Percentiles rank a stretch among this genome's conserved stretches.
phyloP scores from a whole-genome alignment of 306 rosid species.

The Crotalaria pallida region DNA sequence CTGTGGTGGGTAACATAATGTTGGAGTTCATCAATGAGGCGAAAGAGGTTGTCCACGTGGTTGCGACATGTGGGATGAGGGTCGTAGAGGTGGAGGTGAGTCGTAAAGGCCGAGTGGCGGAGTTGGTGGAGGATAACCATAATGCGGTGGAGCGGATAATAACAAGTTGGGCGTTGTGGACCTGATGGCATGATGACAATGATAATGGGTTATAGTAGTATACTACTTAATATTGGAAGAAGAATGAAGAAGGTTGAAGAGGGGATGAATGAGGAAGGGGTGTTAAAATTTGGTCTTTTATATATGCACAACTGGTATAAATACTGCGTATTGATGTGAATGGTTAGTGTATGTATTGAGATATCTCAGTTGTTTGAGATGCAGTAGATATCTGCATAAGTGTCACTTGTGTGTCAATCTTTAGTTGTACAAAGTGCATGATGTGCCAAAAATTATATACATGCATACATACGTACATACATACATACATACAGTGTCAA shows the following conservation, averaged over 20 bases:
- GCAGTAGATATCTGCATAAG: no score
- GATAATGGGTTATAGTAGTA: no score
- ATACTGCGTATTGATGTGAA: no score
- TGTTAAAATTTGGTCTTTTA: background rate
- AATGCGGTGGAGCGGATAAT: slow-evolving; percentile 24
- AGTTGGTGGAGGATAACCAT: slow-evolving; percentile 22
- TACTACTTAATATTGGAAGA: background rate
- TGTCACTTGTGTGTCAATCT: no score
- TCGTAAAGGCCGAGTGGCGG: slow-evolving; percentile 17
- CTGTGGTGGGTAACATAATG: slow-evolving; percentile 20
- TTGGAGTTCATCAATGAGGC: slow-evolving; percentile 25
- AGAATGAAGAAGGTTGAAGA: background rate
- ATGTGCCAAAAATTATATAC: no score
- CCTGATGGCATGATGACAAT: background rate
- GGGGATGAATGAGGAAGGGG: background rate
- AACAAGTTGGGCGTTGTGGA: background rate
- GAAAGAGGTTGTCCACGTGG: slow-evolving; percentile 14
- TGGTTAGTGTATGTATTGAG: no score
- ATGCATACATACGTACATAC: no score
- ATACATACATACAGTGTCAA: background rate
- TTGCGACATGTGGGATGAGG: slow-evolving; percentile 10
- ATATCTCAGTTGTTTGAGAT: no score
- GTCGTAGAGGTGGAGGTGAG: slow-evolving; percentile 21
- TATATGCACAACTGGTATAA: background rate
- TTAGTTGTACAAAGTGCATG: no score